Evolutionary conservation across 352 stramenopile species (phyloP), one percentile per base, ranked within the genome.

Genomic region (Heterotrichella gracilis): DNA sequence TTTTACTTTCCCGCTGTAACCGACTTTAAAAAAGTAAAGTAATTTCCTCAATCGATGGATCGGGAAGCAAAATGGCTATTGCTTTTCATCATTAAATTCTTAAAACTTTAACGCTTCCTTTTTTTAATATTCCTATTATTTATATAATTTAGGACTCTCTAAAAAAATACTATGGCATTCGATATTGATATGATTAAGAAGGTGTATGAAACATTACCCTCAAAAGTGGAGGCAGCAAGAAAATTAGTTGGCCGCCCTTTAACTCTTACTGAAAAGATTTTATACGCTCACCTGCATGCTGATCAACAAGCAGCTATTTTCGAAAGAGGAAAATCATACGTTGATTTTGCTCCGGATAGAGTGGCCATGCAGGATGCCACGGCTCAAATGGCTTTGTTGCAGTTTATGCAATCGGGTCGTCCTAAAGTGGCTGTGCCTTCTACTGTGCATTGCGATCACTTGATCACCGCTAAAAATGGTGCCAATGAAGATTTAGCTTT

Each of bases 281-380:
- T 93, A 74, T 93, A 90, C 79, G 83, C 83, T 66, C 85, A 93
- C 80, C 79, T 93, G 77, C 83, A 92, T 73, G 80, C 90, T 73
- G 73, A 83, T 70, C 81, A 83, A 71, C 81, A 82, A 68, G 76
- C 82, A 64, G 78, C 84, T 4, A 82, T 86, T 67, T 81, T 84
- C 40, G n/a, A n/a, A n/a, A 13, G 69, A 14, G 85, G 85, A 23
- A 80, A 90, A 77, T 91, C 85, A 22, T 93, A 91, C 78, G 77
- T 92, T 25, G 90, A 91, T 81, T 79, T 93, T 64, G 80, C 83
- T 71, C 85, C 85, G 22, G 85, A 93, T 77, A 82, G 85, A 73
- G 84, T 93, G 24, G 85, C 85, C 72, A 93, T 93, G 85, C 85
- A 92, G 79, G 85, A 93, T 72, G 85, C 85, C 22, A 93, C 85